Percentiles rank a stretch among this genome's conserved stretches.
phyloP scores from a whole-genome alignment of 2,329 filamentous ascomycete genomes.

The Verticillium tricorpus region DNA sequence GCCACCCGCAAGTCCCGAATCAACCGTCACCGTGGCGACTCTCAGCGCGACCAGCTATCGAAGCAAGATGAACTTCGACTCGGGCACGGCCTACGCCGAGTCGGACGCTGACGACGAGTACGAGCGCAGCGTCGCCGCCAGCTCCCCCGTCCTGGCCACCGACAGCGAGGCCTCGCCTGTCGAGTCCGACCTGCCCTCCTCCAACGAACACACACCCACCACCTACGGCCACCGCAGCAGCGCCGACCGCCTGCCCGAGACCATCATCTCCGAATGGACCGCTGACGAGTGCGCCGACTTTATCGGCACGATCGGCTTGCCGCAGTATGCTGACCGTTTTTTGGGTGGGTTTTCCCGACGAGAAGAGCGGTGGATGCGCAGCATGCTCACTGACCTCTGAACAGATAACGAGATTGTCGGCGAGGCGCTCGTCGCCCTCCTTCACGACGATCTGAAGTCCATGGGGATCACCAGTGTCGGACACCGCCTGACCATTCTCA shows the following conservation, averaged over 20 bases:
- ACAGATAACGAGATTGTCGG: conserved; percentile 92
- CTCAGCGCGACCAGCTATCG: conserved; percentile 1
- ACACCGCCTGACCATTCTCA: conserved; percentile 89
- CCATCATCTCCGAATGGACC: conserved; percentile 75
- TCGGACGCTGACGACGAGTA: conserved; percentile 82
- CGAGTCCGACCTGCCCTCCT: conserved; percentile 66
- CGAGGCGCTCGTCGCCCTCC: conserved; percentile 81
- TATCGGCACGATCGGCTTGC: conserved; percentile 70
- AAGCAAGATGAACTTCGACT: conserved; percentile 53
- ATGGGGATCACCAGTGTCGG: conserved; percentile 92
- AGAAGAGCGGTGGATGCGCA: not conserved
- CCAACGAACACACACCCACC: conserved; percentile 72
- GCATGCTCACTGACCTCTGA: conserved; percentile 14
- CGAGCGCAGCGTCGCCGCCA: conserved; percentile 65
- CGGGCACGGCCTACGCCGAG: conserved; percentile 69
- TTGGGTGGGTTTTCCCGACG: conserved; percentile 57
- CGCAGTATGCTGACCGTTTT: conserved; percentile 79
- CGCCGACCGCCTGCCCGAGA: conserved; percentile 65
- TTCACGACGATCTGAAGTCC: conserved; percentile 90
- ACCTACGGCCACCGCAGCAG: conserved; percentile 66
- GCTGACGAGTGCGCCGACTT: conserved; percentile 89
- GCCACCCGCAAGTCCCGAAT: not conserved
- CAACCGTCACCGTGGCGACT: not conserved
- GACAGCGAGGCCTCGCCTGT: conserved; percentile 68
- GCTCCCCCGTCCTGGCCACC: conserved; percentile 59